phyloP scores from a whole-genome alignment of 768 basidiomycete species.

The Hypholoma sublateritium region DNA sequence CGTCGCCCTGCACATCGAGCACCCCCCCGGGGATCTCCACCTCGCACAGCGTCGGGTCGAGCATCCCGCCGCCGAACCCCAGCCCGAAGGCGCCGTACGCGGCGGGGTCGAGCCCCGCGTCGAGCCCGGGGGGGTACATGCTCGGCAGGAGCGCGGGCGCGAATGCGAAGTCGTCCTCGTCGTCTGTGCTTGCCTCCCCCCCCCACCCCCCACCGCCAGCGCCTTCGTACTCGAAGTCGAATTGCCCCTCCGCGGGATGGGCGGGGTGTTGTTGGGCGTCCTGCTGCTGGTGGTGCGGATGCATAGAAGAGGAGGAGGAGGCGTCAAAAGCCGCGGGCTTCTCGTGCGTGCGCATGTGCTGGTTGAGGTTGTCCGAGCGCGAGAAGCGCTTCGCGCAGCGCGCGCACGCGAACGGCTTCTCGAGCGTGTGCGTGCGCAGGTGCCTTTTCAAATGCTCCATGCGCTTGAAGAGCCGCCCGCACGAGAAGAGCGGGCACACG shows the following conservation, averaged over 20 bases:
- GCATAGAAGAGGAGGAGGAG: constrained; percentile 3
- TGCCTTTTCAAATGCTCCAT: constrained; percentile 91
- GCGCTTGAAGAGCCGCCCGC: constrained; percentile 85
- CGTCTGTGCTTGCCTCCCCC: neutral
- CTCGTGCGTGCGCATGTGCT: constrained; percentile 83
- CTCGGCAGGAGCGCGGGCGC: neutral
- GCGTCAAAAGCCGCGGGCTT: constrained; percentile 29
- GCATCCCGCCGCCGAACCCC: constrained; percentile 23
- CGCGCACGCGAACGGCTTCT: constrained; percentile 76
- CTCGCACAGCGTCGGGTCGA: constrained; percentile 57
- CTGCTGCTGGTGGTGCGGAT: constrained; percentile 5
- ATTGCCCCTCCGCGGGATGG: too few species aligned
- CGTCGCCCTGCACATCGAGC: constrained; percentile 55
- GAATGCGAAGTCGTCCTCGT: neutral
- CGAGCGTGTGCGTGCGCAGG: constrained; percentile 86
- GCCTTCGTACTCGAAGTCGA: too few species aligned
- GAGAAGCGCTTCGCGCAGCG: constrained; percentile 82
- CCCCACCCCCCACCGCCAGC: too few species aligned
- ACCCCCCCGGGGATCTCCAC: constrained; percentile 58
- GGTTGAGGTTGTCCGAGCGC: constrained; percentile 84
- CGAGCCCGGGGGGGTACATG: too few species aligned
- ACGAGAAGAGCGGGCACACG: constrained; percentile 82
- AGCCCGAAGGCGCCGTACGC: constrained; percentile 15
- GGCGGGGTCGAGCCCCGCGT: constrained; percentile 22
- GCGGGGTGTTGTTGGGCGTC: too few species aligned